Conservation (phyloP, 352 stramenopile genomes). For the Globisporangium okanoganense region DNA sequence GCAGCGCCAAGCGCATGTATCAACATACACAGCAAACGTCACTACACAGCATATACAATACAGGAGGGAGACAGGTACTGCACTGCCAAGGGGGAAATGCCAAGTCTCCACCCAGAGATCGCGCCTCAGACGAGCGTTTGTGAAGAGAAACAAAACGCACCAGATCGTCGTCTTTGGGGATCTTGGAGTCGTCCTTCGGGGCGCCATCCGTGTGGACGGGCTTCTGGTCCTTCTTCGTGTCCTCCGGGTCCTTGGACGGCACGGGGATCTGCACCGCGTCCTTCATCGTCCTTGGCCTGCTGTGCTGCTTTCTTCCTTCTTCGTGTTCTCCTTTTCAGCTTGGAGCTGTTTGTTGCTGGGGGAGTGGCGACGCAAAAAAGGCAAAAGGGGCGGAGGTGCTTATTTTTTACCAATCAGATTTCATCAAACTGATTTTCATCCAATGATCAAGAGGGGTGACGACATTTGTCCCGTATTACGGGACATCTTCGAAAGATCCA, state of each 20-base stretch:
- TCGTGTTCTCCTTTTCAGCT: conserved; percentile 2
- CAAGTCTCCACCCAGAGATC: background rate
- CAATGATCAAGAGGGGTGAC: conserved; percentile 8
- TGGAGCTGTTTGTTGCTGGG: conserved; percentile 12
- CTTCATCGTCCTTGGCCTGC: conserved; percentile 41
- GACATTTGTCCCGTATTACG: background rate
- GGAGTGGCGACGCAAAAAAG: conserved; percentile 4
- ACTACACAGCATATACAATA: background rate
- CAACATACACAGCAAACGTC: background rate
- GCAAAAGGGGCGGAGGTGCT: background rate
- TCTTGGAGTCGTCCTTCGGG: conserved; percentile 25
- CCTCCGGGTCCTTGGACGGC: conserved; percentile 51
- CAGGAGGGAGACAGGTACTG: background rate
- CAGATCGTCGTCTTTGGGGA: conserved; percentile 53
- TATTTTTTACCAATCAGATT: conserved; percentile 21
- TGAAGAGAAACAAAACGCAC: conserved; percentile 27
- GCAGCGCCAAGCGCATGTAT: background rate
- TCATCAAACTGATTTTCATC: background rate
- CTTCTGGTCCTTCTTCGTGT: conserved; percentile 34
- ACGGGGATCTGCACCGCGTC: conserved; percentile 56
- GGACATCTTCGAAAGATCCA: conserved; percentile 15
- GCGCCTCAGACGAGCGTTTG: background rate
- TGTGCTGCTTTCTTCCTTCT: conserved; percentile 24
- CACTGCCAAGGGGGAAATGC: background rate
- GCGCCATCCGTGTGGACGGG: conserved; percentile 16